A percentile compares a stretch with the other conserved stretches of the same genome.
These are phyloP conservation scores for Glycyrrhiza uralensis DNA, from an alignment of 306 rosid genomes.

Conservation along the genomic window DNA sequence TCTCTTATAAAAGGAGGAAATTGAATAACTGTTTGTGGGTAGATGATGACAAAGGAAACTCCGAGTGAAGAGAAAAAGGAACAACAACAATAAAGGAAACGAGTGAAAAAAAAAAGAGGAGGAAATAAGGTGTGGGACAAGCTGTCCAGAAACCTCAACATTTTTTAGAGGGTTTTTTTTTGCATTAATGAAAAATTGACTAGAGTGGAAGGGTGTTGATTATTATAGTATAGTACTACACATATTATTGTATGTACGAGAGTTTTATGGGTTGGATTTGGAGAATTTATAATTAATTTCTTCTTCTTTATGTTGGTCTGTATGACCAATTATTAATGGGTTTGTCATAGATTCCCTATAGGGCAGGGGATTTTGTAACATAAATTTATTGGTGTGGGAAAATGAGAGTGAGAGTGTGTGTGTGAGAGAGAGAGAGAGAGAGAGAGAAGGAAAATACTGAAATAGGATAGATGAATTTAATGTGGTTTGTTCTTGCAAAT, in stretches of 20 bases:
- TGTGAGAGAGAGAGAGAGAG: neutral
- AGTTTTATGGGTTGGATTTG: too few species aligned
- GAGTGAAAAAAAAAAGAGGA: neutral
- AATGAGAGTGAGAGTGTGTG: neutral
- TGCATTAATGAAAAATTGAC: conserved; percentile 46
- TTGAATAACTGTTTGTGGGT: conserved; percentile 62
- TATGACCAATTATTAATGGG: conserved; percentile 68
- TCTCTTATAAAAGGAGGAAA: conserved; percentile 78
- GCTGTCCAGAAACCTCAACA: conserved; percentile 56
- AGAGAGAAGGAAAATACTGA: neutral
- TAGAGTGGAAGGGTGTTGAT: conserved; percentile 48
- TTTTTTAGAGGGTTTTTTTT: conserved; percentile 57
- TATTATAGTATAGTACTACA: conserved; percentile 25
- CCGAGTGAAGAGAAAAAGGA: conserved; percentile 38
- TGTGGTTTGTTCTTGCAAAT: conserved; percentile 42
- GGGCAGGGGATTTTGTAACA: conserved; percentile 49
- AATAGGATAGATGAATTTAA: conserved; percentile 22
- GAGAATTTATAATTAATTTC: conserved; percentile 42
- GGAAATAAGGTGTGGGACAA: conserved; percentile 36
- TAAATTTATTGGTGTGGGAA: conserved; percentile 28
- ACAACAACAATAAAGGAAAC: neutral
- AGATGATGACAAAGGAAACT: conserved; percentile 75
- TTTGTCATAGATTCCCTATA: conserved; percentile 86
- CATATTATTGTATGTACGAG: conserved; percentile 17
- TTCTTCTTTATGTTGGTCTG: conserved; percentile 41